These are phyloP conservation scores for Scutellaria barbata DNA, from an alignment of 257 asterid species.

Conservation along the genomic window DNA sequence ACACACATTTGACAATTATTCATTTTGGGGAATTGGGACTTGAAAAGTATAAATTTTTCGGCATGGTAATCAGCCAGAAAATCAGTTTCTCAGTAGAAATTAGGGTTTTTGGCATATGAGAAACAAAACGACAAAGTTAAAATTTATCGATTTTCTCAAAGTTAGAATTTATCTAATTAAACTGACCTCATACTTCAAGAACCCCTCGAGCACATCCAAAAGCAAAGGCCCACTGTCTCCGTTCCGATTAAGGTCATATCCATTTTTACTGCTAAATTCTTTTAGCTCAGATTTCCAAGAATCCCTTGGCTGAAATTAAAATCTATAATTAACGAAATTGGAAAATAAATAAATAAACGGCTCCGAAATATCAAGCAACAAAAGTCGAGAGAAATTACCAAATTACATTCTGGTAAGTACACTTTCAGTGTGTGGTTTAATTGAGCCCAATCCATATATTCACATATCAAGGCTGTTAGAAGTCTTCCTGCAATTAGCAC, in stretches of 20 bases:
- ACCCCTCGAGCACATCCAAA: slow-evolving; percentile 97
- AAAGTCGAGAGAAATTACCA: slow-evolving; percentile 50
- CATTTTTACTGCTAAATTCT: slow-evolving; percentile 90
- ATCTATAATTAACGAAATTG: slow-evolving; percentile 10
- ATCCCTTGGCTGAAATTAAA: slow-evolving; percentile 62
- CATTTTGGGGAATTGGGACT: slow-evolving; percentile 6
- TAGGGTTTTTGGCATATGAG: background rate
- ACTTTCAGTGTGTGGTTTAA: slow-evolving; percentile 83
- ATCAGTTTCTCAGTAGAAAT: background rate
- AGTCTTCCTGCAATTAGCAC: slow-evolving; percentile 63
- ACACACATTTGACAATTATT: slow-evolving; percentile 22
- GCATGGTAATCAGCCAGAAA: background rate
- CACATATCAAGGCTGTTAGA: slow-evolving; percentile 76
- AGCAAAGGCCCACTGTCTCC: slow-evolving; percentile 95
- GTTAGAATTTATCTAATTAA: background rate
- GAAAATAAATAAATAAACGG: slow-evolving; percentile 3
- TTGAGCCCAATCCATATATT: slow-evolving; percentile 89
- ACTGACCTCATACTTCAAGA: slow-evolving; percentile 92
- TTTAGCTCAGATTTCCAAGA: slow-evolving; percentile 75
- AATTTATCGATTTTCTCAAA: no score
- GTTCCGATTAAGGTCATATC: slow-evolving; percentile 83
- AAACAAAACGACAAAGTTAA: background rate
- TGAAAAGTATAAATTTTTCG: no score
- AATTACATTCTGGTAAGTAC: slow-evolving; percentile 84
- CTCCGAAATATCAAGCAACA: slow-evolving; percentile 16